Percentiles rank a stretch among this genome's conserved stretches.
Evolutionary conservation across 805 yeast species (phyloP).

Genomic region (Lipomyces starkeyi): DNA sequence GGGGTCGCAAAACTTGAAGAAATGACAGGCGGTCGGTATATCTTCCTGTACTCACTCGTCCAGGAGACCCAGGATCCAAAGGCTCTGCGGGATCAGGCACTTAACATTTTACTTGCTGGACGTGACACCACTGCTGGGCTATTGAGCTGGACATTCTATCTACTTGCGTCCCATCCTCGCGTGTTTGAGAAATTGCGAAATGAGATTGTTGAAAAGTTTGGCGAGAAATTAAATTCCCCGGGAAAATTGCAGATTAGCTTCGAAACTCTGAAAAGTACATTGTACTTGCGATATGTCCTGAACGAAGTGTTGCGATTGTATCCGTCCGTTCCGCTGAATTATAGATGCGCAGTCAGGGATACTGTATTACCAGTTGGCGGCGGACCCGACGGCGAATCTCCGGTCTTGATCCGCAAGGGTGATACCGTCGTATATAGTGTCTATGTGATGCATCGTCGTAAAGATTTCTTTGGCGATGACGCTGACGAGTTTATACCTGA

Average conservation of each 20-base stretch:
- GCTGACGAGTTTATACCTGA: constrained; percentile 54
- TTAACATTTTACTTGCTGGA: constrained; percentile 60
- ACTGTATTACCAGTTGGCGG: constrained; percentile 61
- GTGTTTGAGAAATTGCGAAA: constrained; percentile 48
- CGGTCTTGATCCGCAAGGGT: constrained; percentile 54
- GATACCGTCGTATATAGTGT: constrained; percentile 50
- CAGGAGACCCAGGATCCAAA: constrained; percentile 56
- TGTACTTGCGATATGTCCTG: constrained; percentile 55
- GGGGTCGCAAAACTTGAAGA: not conserved
- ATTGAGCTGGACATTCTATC: constrained; percentile 53
- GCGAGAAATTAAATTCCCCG: constrained; percentile 39
- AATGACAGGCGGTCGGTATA: constrained; percentile 45
- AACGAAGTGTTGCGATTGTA: constrained; percentile 58
- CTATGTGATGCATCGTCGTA: constrained; percentile 54
- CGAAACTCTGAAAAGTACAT: constrained; percentile 56
- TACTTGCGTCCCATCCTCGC: constrained; percentile 51
- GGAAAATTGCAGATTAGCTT: constrained; percentile 47
- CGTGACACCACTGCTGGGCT: constrained; percentile 62
- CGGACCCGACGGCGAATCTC: constrained; percentile 50
- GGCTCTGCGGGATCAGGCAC: constrained; percentile 57
- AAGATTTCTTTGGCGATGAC: constrained; percentile 53
- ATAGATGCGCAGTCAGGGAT: constrained; percentile 54
- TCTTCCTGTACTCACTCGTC: constrained; percentile 56
- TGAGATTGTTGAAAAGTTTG: constrained; percentile 49
- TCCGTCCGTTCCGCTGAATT: constrained; percentile 59